A percentile compares a stretch with the other conserved stretches of the same genome.
Evolutionary conservation across 345 rosid species (phyloP).

Genomic region (Pelargonium nanum): DNA sequence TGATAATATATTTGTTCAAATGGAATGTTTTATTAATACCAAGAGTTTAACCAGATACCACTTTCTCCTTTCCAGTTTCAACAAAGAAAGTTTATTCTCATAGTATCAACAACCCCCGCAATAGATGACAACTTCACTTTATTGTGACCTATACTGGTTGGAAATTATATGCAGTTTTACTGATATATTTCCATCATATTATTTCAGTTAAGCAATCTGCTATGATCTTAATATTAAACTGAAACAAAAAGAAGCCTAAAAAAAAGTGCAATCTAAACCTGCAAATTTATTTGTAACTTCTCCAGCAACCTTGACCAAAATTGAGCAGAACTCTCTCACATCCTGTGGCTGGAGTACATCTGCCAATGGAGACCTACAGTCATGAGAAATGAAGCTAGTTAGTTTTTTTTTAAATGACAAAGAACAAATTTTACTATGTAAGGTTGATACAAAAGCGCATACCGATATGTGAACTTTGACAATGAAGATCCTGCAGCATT

Average conservation of each 20-base stretch:
- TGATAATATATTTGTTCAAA: too few species aligned
- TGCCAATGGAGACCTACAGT: constrained; percentile 52
- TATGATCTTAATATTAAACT: neutral
- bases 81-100: neutral
- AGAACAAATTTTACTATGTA: neutral
- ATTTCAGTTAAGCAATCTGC: neutral
- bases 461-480: constrained; percentile 33
- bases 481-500: constrained; percentile 23
- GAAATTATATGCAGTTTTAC: neutral
- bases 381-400: constrained; percentile 14
- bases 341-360: constrained; percentile 37
- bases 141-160: neutral
- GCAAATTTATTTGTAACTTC: constrained; percentile 29
- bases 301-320: constrained; percentile 36
- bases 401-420: constrained; percentile 9
- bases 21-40: neutral
- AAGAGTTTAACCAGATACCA: too few species aligned
- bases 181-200: neutral
- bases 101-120: neutral
- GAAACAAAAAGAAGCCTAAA: neutral
- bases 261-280: constrained; percentile 24
- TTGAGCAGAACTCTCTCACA: constrained; percentile 44
- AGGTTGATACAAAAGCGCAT: neutral
- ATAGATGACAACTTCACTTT: neutral
- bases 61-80: neutral